Evolutionary conservation across 805 yeast species (phyloP).

Genomic region (Clavispora carvajalis): DNA sequence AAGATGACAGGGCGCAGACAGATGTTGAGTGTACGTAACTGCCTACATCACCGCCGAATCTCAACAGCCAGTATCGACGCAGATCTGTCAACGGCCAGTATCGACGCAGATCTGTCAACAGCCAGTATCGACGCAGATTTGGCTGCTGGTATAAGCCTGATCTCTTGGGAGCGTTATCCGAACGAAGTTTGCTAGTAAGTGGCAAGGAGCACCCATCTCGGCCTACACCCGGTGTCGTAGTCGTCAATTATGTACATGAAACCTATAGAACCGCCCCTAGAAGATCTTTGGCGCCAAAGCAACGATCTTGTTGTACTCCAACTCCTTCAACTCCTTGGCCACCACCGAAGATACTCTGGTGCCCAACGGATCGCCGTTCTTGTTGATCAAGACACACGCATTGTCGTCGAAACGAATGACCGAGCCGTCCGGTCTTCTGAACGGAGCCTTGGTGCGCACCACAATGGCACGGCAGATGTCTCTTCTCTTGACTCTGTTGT

Average conservation of each 20-base stretch:
- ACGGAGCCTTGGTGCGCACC: slow-evolving; percentile 81
- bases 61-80: too few species aligned
- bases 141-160: too few species aligned
- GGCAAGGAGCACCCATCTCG: too few species aligned
- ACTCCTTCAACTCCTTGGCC: slow-evolving; percentile 82
- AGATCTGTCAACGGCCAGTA: too few species aligned
- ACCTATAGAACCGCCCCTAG: slow-evolving; percentile 3
- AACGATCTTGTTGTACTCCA: slow-evolving; percentile 78
- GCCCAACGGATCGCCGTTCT: slow-evolving; percentile 90
- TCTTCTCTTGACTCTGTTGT: slow-evolving; percentile 85
- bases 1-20: too few species aligned
- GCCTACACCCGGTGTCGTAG: neutral
- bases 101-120: too few species aligned
- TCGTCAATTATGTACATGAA: slow-evolving; percentile 1
- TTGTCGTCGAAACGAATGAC: slow-evolving; percentile 87
- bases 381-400: slow-evolving; percentile 92
- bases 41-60: too few species aligned
- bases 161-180: too few species aligned
- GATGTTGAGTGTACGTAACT: too few species aligned
- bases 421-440: slow-evolving; percentile 80
- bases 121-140: too few species aligned
- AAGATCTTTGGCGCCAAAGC: slow-evolving; percentile 76
- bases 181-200: too few species aligned
- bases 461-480: slow-evolving; percentile 94
- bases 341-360: slow-evolving; percentile 88